Evolutionary conservation across 495 filamentous ascomycete genomes (phyloP).

Genomic region (Haplographium delicatum): DNA sequence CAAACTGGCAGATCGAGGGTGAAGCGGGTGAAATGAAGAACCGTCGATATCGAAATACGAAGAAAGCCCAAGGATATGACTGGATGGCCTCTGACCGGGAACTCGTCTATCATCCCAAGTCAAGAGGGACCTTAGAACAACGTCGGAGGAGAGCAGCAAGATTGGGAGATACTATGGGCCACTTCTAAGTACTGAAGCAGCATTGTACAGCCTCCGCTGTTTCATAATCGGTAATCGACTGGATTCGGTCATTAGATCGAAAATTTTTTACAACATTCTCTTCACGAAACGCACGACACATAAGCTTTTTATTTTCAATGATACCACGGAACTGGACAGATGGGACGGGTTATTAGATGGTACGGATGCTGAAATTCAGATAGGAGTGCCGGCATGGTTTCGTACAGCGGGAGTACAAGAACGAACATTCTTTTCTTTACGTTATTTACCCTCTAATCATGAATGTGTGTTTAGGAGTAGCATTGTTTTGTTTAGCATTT

Average conservation of each 20-base stretch:
- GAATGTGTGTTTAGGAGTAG: background rate
- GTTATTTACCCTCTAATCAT: background rate
- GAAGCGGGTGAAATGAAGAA: constrained; percentile 6
- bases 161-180: constrained; percentile 17
- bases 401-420: background rate
- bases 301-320: constrained; percentile 10
- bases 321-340: constrained; percentile 15
- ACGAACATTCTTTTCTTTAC: background rate
- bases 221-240: background rate
- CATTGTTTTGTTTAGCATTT: background rate
- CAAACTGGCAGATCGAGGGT: background rate
- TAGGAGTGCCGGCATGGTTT: constrained; percentile 4
- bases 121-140: constrained; percentile 13
- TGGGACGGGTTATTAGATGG: background rate
- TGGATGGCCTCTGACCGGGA: constrained; percentile 31
- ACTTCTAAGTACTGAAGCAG: constrained; percentile 11
- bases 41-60: background rate
- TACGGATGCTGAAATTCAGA: too few species aligned
- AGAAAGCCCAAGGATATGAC: constrained; percentile 27
- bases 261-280: background rate
- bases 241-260: background rate
- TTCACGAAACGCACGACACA: background rate
- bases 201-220: constrained; percentile 11
- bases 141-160: constrained; percentile 12
- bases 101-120: constrained; percentile 20